A percentile compares a stretch with the other conserved stretches of the same genome.
These are phyloP conservation scores for Entoloma clypeatum DNA, from an alignment of 1,284 basidiomycete species.

Conservation along the genomic window DNA sequence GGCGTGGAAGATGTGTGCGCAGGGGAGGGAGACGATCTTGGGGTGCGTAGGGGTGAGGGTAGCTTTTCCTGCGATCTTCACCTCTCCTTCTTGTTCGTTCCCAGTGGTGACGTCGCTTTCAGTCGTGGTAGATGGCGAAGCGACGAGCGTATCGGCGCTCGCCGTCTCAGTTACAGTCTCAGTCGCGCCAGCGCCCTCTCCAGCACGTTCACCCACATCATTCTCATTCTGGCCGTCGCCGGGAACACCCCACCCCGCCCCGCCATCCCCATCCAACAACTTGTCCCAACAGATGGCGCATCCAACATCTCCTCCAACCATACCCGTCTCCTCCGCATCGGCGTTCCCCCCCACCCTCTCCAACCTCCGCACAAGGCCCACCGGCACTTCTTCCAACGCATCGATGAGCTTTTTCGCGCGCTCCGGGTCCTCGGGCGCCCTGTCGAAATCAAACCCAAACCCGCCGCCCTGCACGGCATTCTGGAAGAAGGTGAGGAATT, in stretches of 20 bases:
- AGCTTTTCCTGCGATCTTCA: slow-evolving; percentile 9
- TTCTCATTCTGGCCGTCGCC: slow-evolving; percentile 26
- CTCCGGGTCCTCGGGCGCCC: slow-evolving; percentile 59
- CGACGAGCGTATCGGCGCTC: slow-evolving; percentile 18
- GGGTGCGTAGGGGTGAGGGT: slow-evolving; percentile 21
- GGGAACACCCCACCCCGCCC: slow-evolving; percentile 30
- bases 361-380: slow-evolving; percentile 62
- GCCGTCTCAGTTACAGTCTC: slow-evolving; percentile 11
- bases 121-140: not conserved
- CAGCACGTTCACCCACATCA: slow-evolving; percentile 18
- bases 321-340: slow-evolving; percentile 31
- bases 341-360: slow-evolving; percentile 52
- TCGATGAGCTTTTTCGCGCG: slow-evolving; percentile 57
- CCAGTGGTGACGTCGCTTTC: not conserved
- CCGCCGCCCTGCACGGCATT: slow-evolving; percentile 2
- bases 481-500: slow-evolving; percentile 19
- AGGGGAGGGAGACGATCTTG: slow-evolving; percentile 64
- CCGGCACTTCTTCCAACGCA: slow-evolving; percentile 61
- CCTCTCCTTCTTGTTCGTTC: slow-evolving; percentile 7
- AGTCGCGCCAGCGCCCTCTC: slow-evolving; percentile 6
- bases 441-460: slow-evolving; percentile 25
- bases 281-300: slow-evolving; percentile 77
- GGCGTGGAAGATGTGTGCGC: slow-evolving; percentile 75
- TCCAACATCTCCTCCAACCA: slow-evolving; percentile 39
- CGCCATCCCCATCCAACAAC: slow-evolving; percentile 51